A percentile compares a stretch with the other conserved stretches of the same genome.
These are phyloP conservation scores for Colletotrichum kahawae DNA, from an alignment of 2,329 filamentous ascomycete species.

Conservation along the genomic window DNA sequence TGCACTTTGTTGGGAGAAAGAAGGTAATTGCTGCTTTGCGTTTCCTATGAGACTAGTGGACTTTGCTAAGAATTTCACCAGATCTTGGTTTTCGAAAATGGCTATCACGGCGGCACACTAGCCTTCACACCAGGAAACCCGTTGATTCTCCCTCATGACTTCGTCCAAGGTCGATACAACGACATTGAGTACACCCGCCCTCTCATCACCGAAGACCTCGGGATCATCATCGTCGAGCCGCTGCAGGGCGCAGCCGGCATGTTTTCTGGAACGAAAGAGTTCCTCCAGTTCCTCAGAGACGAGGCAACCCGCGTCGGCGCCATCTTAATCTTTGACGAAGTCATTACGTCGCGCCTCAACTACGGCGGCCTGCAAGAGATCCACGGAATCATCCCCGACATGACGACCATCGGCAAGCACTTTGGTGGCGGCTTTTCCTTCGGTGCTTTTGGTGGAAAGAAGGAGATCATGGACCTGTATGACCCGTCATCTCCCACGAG, in stretches of 20 bases:
- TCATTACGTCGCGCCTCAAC: slow-evolving; percentile 69
- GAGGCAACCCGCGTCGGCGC: slow-evolving; percentile 40
- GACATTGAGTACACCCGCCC: slow-evolving; percentile 51
- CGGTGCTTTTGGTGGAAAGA: slow-evolving; percentile 68
- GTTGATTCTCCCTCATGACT: slow-evolving; percentile 56
- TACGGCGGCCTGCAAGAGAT: slow-evolving; percentile 52
- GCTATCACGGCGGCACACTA: slow-evolving; percentile 55
- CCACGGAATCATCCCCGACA: slow-evolving; percentile 57
- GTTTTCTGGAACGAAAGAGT: slow-evolving; percentile 53
- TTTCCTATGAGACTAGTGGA: accelerated
- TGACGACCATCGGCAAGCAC: slow-evolving; percentile 71
- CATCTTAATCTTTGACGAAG: slow-evolving; percentile 73
- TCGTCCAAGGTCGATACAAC: slow-evolving; percentile 67
- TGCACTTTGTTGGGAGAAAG: slow-evolving; percentile 46
- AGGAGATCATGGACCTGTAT: slow-evolving; percentile 63
- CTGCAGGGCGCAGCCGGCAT: slow-evolving; percentile 70
- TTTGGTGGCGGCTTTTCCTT: slow-evolving; percentile 71
- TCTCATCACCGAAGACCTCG: slow-evolving; percentile 53
- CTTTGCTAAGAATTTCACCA: not conserved
- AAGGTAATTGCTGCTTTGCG: slow-evolving; percentile 36
- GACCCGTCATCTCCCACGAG: slow-evolving; percentile 46
- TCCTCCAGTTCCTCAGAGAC: slow-evolving; percentile 33
- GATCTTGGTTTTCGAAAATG: slow-evolving; percentile 51
- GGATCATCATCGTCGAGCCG: slow-evolving; percentile 69
- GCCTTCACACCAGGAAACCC: slow-evolving; percentile 39